Conservation (phyloP, 208 protist species). For the Leishmania mexicana region DNA sequence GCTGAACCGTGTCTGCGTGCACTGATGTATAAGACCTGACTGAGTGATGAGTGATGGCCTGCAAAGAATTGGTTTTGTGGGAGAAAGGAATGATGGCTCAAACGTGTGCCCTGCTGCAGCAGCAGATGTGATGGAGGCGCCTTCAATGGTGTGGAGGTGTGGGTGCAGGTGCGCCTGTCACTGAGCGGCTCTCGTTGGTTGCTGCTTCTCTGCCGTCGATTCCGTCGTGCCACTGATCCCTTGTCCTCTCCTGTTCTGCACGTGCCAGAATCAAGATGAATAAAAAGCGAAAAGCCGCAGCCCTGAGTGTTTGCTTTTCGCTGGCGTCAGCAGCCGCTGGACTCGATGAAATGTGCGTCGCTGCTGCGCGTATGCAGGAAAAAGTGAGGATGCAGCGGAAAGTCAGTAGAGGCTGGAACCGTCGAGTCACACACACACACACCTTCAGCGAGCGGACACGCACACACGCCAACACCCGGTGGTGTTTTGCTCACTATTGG, state of each 20-base stretch:
- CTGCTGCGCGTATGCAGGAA: neutral
- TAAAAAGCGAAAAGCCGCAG: neutral
- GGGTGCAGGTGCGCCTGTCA: neutral
- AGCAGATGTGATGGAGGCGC: neutral
- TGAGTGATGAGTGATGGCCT: neutral
- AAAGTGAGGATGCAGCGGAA: neutral
- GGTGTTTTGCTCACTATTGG: neutral
- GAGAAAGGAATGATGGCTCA: neutral
- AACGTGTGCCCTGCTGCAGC: neutral
- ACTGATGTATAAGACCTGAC: neutral
- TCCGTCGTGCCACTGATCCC: neutral
- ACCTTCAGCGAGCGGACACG: constrained; percentile 1
- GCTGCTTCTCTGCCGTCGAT: neutral
- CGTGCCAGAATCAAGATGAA: neutral
- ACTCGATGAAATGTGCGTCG: neutral
- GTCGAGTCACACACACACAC: neutral
- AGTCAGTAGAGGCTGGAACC: neutral
- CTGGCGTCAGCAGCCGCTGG: neutral
- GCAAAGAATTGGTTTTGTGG: neutral
- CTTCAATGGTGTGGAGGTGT: neutral
- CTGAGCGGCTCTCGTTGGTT: neutral
- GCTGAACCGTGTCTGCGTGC: neutral
- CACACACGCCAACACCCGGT: neutral
- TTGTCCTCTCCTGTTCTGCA: neutral
- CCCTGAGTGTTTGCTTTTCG: neutral